Evolutionary conservation across 371 early-diverging fungal genomes (phyloP), one percentile per base, ranked within the genome.

Genomic region (Saksenaea vasiformis): DNA sequence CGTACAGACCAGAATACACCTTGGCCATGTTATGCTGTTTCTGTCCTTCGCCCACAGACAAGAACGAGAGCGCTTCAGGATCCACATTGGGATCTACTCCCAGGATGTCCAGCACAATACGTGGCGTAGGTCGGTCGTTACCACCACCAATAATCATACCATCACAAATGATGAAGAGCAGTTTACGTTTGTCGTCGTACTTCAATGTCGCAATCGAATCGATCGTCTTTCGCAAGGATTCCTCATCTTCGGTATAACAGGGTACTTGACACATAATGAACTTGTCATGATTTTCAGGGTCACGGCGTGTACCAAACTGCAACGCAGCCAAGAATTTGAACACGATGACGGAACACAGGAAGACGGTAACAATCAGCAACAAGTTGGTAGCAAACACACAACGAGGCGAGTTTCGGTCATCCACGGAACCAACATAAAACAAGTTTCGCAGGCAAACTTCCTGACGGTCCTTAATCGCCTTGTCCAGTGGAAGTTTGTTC

Each of bases 271-370:
- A 86, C 64, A 98, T 91, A 24, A 92, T 88, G 73, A 96, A 96
- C 76, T 91, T 90, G 69, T 92, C 90, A 43, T 89, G 89, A 36
- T 86, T 83, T 65, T 93, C 91, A 0, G 94, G 93, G 0, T 87
- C 86, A 17, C 84, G 77, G 15, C 65, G 59, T 3, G 81, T 71
- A 54, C 68, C 76, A 66, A 81, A 69, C 73, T 93, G 95, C 64
- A 96, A 69, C 1, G 97, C 96, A 5, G 95, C 90, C 67, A 95
- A 74, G 62, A 93, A 93, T 80, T 95, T 95, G 79, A 95, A 85
- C 57, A 90, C 81, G 57, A 96, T 91, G 43, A 96, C 91, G 60
- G 85, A 78, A 27, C 91, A 89, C 63, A 96, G 74, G 35, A 94
- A 67, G 14, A 80, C 78, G 2, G 96, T 88, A 37, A 89, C 81